Percentiles rank a stretch among this genome's conserved stretches.
Evolutionary conservation across 805 yeast species (phyloP).

Genomic region (Candida bentonensis): DNA sequence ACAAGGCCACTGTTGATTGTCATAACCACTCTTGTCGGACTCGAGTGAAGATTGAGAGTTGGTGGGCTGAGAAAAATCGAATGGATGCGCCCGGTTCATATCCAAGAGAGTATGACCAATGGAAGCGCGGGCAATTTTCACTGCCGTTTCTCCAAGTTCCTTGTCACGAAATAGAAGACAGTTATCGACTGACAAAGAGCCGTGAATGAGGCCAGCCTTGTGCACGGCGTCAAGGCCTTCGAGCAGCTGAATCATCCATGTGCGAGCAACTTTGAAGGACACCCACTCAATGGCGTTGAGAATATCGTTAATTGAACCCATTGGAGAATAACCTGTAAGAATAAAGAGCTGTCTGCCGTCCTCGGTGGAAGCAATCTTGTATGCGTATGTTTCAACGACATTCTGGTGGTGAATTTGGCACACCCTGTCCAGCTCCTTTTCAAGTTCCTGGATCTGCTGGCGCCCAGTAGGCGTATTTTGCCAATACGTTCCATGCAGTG

Average conservation of each 20-base stretch:
- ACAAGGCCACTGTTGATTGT: conserved; percentile 45
- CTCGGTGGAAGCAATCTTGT: conserved; percentile 33
- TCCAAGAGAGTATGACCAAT: conserved; percentile 15
- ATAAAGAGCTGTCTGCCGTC: conserved; percentile 49
- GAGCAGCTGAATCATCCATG: conserved; percentile 76
- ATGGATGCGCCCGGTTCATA: conserved; percentile 22
- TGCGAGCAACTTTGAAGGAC: conserved; percentile 62
- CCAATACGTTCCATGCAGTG: conserved; percentile 55
- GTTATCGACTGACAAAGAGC: conserved; percentile 47
- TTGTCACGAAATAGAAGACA: conserved; percentile 37
- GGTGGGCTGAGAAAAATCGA: conserved; percentile 7
- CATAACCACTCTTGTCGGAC: conserved; percentile 1
- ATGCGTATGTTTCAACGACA: conserved; percentile 53
- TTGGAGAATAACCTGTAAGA: conserved; percentile 47
- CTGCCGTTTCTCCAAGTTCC: conserved; percentile 34
- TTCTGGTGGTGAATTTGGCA: conserved; percentile 49
- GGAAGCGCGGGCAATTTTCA: conserved; percentile 16
- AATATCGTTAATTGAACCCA: conserved; percentile 49
- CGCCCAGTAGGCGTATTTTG: conserved; percentile 53
- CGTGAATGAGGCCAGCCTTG: conserved; percentile 72
- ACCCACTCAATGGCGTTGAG: conserved; percentile 53
- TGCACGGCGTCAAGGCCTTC: conserved; percentile 79
- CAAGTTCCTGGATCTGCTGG: conserved; percentile 55
- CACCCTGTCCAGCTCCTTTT: conserved; percentile 57
- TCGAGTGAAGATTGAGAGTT: conserved; percentile 4